Conservation (phyloP, 1,284 basidiomycete genomes). For the Lignosus rhinocerotis region DNA sequence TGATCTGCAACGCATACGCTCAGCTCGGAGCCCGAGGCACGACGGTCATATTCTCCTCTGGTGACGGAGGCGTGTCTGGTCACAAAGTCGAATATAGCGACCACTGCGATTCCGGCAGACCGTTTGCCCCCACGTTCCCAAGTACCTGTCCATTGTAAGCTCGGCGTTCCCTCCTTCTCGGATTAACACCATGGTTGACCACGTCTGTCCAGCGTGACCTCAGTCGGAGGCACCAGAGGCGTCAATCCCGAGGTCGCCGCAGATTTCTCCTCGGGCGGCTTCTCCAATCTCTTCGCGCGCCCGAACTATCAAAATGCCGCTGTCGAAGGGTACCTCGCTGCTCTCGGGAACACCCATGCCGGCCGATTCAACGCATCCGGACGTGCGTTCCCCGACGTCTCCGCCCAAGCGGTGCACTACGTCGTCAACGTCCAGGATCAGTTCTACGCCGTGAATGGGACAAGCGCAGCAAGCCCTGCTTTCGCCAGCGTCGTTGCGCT, state of each 20-base stretch:
- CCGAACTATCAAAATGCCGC: slow-evolving; percentile 39
- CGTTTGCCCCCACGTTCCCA: slow-evolving; percentile 68
- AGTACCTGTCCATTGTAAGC: slow-evolving; percentile 49
- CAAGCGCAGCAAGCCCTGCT: slow-evolving; percentile 35
- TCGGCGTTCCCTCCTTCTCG: neutral
- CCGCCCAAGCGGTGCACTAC: slow-evolving; percentile 16
- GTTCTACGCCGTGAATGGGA: slow-evolving; percentile 37
- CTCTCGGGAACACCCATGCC: slow-evolving; percentile 24
- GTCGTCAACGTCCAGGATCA: slow-evolving; percentile 42
- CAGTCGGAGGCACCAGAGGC: slow-evolving; percentile 52
- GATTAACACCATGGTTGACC: neutral
- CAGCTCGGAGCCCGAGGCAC: slow-evolving; percentile 58
- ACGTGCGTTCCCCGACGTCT: slow-evolving; percentile 28
- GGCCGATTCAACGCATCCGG: slow-evolving; percentile 26
- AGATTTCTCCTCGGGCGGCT: slow-evolving; percentile 44
- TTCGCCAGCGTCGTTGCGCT: slow-evolving; percentile 57
- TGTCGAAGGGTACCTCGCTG: slow-evolving; percentile 31
- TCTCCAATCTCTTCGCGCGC: slow-evolving; percentile 42
- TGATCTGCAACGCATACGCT: slow-evolving; percentile 16
- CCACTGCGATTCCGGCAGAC: slow-evolving; percentile 23
- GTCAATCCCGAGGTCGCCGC: slow-evolving; percentile 48
- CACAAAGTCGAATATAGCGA: slow-evolving; percentile 44
- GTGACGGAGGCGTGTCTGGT: slow-evolving; percentile 59
- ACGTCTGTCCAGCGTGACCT: slow-evolving; percentile 47
- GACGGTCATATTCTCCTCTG: slow-evolving; percentile 61